Evolutionary conservation across 208 protist genomes (phyloP), one percentile per base, ranked within the genome.

Genomic region (Lotmaria passim): DNA sequence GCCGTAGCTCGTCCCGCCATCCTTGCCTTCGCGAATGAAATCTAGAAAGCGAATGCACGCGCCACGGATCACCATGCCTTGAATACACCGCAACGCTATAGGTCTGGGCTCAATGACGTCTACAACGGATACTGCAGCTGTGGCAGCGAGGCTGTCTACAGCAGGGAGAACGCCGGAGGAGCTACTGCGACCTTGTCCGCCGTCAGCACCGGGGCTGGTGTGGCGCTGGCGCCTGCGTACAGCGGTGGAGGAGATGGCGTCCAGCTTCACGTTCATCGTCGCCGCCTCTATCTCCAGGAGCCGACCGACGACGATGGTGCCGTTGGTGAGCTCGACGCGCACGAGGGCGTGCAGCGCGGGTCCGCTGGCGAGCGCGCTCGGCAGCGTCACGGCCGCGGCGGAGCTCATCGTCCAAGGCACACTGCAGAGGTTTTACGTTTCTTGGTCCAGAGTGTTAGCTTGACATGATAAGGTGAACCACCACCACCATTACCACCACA

Each of bases 251-350:
- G 73, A 81, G 61, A 95, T 73, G 51, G 85, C 83, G 47, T 95
- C 90, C 0, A 95, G 21, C 65, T 87, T 88, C 23, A 91, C 53
- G 51, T 95, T 95, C 81, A 93, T 87, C 7, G 90, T 95, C 46
- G 50, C 75, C 6, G 85, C 69, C 57, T 95, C 90, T 65, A 93
- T 68, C 68, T 89, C 76, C 3, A 90, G 48, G 46, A 95, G 72
- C 14, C 81, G 84, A 12, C 90, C 90, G 3, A 83, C 81, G 10
- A 95, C 60, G 21, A 85, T 39, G 14, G 84, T 66, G 15, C 87
- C 85, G 62, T 95, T 95, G 28, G 82, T 91, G 11, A 94, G 75
- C 75, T 90, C 78, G 28, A 95, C 78, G 39, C 83, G 82, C 4
- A 93, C 82, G 26, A 87, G 65, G 8, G 74, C 51, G 66, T 93